phyloP scores from a whole-genome alignment of 1,139 yeast species.

The Lodderomyces theae region DNA sequence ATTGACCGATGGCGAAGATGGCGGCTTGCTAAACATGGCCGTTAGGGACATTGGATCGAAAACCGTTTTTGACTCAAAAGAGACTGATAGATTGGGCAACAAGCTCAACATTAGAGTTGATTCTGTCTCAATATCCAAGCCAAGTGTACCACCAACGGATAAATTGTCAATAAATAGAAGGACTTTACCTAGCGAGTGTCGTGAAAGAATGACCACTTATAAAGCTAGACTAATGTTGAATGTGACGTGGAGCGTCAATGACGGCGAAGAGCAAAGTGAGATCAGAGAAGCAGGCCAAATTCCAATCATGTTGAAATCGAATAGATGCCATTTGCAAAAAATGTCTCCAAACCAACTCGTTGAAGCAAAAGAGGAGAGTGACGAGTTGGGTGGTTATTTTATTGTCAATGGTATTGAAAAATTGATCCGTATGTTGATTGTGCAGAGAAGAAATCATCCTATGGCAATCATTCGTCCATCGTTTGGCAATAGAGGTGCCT shows the following conservation, averaged over 20 bases:
- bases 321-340: slow-evolving; percentile 86
- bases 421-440: slow-evolving; percentile 93
- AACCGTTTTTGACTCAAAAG: slow-evolving; percentile 78
- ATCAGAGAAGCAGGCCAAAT: slow-evolving; percentile 88
- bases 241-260: slow-evolving; percentile 83
- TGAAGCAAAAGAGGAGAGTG: slow-evolving; percentile 79
- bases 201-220: slow-evolving; percentile 84
- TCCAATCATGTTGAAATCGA: slow-evolving; percentile 87
- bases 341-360: slow-evolving; percentile 82
- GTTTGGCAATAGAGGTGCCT: slow-evolving; percentile 88
- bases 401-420: slow-evolving; percentile 96
- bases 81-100: slow-evolving; percentile 71
- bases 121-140: slow-evolving; percentile 81
- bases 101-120: slow-evolving; percentile 79
- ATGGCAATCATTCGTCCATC: slow-evolving; percentile 97
- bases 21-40: slow-evolving; percentile 81
- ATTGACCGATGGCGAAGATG: slow-evolving; percentile 79
- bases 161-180: slow-evolving; percentile 77
- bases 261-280: slow-evolving; percentile 68
- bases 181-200: slow-evolving; percentile 83
- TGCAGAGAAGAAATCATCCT: slow-evolving; percentile 95
- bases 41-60: slow-evolving; percentile 86
- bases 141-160: slow-evolving; percentile 70
- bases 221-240: slow-evolving; percentile 73
- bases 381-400: slow-evolving; percentile 96